Conservation (phyloP, 768 basidiomycete species). For the Scleroderma citrinum region DNA sequence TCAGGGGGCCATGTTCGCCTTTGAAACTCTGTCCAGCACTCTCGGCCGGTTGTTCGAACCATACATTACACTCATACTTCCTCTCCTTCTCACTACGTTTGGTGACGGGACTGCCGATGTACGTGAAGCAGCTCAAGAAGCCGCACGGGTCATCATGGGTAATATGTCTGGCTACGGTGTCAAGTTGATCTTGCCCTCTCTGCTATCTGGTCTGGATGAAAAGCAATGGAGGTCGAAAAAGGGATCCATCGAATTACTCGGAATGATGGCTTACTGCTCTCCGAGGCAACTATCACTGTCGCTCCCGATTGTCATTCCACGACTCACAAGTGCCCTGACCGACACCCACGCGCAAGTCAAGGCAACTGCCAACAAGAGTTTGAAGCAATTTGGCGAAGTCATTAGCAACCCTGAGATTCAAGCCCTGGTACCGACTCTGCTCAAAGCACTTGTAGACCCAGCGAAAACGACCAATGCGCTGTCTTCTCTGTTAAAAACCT, state of each 20-base stretch:
- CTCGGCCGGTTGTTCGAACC: conserved; percentile 92
- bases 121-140: conserved; percentile 88
- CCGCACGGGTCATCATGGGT: conserved; percentile 91
- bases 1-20: conserved; percentile 92
- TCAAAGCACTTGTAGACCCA: conserved; percentile 95
- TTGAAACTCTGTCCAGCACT: conserved; percentile 84
- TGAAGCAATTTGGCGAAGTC: conserved; percentile 98
- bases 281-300: conserved; percentile 92
- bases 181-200: conserved; percentile 86
- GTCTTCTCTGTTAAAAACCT: conserved; percentile 82
- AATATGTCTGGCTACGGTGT: conserved; percentile 93
- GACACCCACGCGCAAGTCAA: conserved; percentile 98
- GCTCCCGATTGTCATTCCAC: conserved; percentile 92
- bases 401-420: conserved; percentile 98
- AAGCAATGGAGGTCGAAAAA: conserved; percentile 99
- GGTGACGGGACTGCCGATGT: conserved; percentile 86
- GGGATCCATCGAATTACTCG: conserved; percentile 93
- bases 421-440: conserved; percentile 77
- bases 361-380: conserved; percentile 84
- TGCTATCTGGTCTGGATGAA: conserved; percentile 89
- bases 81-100: conserved; percentile 75
- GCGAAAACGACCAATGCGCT: conserved; percentile 84
- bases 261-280: conserved; percentile 98
- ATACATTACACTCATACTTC: conserved; percentile 80
- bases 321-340: conserved; percentile 89